phyloP scores from a whole-genome alignment of 345 rosid genomes.

The Theobroma cacao region DNA sequence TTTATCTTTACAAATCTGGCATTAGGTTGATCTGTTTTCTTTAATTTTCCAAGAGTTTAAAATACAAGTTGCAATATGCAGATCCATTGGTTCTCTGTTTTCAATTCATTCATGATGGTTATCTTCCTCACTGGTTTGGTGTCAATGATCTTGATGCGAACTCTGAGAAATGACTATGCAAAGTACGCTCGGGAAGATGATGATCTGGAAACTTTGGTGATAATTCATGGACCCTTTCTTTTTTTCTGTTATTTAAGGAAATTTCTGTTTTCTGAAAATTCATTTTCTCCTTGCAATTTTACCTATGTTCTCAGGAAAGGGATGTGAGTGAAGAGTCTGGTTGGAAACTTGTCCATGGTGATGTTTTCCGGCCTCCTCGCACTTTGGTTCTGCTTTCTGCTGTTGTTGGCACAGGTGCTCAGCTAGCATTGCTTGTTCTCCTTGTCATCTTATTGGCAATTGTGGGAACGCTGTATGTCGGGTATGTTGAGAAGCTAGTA shows the following conservation, averaged over 20 bases:
- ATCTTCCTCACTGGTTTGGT: slow-evolving; percentile 98
- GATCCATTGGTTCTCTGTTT: slow-evolving; percentile 99
- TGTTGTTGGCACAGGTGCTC: slow-evolving; percentile 96
- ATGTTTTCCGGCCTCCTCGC: slow-evolving; percentile 85
- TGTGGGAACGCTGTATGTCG: slow-evolving; percentile 85
- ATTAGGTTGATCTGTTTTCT: neutral
- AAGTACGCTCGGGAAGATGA: slow-evolving; percentile 97
- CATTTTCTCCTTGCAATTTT: slow-evolving; percentile 7
- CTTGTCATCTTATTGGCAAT: slow-evolving; percentile 92
- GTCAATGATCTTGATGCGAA: slow-evolving; percentile 97
- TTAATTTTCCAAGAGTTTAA: neutral
- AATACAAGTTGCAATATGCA: slow-evolving; percentile 36
- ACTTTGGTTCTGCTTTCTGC: slow-evolving; percentile 77
- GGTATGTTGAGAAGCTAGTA: slow-evolving; percentile 50
- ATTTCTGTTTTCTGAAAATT: slow-evolving; percentile 7
- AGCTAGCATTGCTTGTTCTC: slow-evolving; percentile 83
- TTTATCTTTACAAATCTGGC: neutral
- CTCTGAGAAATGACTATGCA: slow-evolving; percentile 91
- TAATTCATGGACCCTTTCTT: slow-evolving; percentile 10
- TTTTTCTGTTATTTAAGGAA: neutral
- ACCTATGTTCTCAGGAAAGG: slow-evolving; percentile 61
- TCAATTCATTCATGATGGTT: slow-evolving; percentile 99
- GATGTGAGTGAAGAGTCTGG: slow-evolving; percentile 99
- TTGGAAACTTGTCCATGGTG: slow-evolving; percentile 98
- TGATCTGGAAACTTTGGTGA: slow-evolving; percentile 90